Percentiles rank a stretch among this genome's conserved stretches.
phyloP scores from a whole-genome alignment of 208 protist species.

The Acanthamoeba pearcei region DNA sequence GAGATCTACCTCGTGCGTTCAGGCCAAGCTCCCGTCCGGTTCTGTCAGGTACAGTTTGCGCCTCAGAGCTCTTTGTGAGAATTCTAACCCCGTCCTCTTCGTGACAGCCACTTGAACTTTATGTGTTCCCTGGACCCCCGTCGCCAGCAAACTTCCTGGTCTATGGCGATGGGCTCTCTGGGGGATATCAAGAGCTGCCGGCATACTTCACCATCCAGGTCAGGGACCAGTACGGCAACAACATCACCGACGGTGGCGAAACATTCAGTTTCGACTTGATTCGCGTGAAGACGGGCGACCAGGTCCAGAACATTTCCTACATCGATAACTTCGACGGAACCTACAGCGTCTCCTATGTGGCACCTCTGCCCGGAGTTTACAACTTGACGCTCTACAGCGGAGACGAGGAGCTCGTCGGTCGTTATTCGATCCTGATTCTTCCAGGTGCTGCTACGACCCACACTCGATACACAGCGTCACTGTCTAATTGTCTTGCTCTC shows the following conservation, averaged over 20 bases:
- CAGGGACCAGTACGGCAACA: conserved; percentile 68
- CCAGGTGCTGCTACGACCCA: neutral
- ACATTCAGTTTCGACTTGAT: neutral
- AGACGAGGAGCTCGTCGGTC: neutral
- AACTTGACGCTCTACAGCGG: conserved; percentile 47
- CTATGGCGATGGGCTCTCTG: conserved; percentile 34
- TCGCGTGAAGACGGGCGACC: neutral
- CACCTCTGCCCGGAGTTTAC: conserved; percentile 29
- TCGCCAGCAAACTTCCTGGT: conserved; percentile 32
- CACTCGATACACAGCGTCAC: neutral
- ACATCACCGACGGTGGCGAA: conserved; percentile 55
- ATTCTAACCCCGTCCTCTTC: neutral
- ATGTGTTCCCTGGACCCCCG: neutral
- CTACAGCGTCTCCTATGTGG: conserved; percentile 66
- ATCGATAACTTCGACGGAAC: conserved; percentile 47
- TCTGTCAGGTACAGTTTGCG: conserved; percentile 10
- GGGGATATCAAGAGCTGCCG: conserved; percentile 20
- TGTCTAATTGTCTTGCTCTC: neutral
- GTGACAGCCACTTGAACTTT: neutral
- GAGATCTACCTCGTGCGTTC: conserved; percentile 29
- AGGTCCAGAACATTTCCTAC: conserved; percentile 4
- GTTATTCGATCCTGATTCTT: neutral
- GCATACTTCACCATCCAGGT: conserved; percentile 47
- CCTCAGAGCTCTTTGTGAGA: neutral
- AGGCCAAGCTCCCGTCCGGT: neutral